These are phyloP conservation scores for Fusarium sp. DNA, from an alignment of 2,329 filamentous ascomycete genomes.

Conservation along the genomic window DNA sequence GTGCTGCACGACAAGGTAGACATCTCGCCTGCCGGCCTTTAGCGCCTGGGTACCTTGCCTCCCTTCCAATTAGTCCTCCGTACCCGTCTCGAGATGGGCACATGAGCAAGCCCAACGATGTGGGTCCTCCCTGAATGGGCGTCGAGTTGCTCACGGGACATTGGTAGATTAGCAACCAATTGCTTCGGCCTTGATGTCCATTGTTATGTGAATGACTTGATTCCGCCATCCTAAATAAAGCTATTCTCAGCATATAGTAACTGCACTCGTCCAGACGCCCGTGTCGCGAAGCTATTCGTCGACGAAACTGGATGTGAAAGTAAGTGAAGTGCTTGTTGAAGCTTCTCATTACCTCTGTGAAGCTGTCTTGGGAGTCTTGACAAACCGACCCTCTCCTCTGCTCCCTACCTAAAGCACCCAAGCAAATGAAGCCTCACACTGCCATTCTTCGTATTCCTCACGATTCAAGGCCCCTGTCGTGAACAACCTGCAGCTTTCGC, in stretches of 20 bases:
- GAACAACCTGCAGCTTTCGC: conserved; percentile 28
- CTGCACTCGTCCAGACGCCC: not conserved
- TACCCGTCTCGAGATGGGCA: conserved; percentile 60
- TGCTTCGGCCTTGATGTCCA: conserved; percentile 18
- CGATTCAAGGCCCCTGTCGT: conserved; percentile 26
- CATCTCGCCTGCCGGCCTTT: conserved; percentile 29
- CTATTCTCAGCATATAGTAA: not conserved
- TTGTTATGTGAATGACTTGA: conserved; percentile 9
- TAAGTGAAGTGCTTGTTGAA: conserved; percentile 10
- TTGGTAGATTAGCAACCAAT: conserved; percentile 30
- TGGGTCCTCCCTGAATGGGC: conserved; percentile 50
- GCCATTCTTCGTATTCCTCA: conserved; percentile 29
- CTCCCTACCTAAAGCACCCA: conserved; percentile 20
- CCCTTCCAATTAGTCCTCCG: conserved; percentile 20
- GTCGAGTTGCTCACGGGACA: conserved; percentile 43
- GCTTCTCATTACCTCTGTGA: not conserved
- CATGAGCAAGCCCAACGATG: conserved; percentile 62
- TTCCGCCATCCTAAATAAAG: not conserved
- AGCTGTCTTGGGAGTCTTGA: not conserved
- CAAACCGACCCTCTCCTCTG: conserved; percentile 12
- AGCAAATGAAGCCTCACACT: conserved; percentile 21
- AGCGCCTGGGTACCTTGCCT: conserved; percentile 32
- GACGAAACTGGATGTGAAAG: conserved; percentile 4
- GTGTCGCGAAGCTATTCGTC: not conserved
- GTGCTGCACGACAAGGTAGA: conserved; percentile 17